Base-by-base conservation (phyloP, 805 yeast species). In the Schwanniomyces vanrijiae region DNA sequence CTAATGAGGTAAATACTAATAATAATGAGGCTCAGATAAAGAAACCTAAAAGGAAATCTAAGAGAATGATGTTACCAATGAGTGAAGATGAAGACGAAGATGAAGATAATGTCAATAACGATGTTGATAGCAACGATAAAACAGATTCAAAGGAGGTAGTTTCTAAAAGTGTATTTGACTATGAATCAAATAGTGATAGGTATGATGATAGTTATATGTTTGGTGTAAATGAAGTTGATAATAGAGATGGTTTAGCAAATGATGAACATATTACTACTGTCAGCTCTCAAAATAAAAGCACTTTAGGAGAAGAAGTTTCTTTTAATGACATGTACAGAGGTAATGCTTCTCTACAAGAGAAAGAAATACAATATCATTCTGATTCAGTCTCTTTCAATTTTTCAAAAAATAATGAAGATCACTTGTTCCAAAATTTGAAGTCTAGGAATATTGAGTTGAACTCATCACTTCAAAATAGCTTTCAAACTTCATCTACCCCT, bases 141-240 rank as follows among this genome's bases (percentile, higher is more conserved):
- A 20, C 48, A 37, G 55, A 47, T n/a, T 53, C 48, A 37, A 52
- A 53, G 10, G 53, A 51, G 5, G 54, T 41, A 11, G 35, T 35
- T 37, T 31, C 37, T 9, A 31, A 24, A 21, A 14, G 11, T 31
- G 26, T 14, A 16, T 35, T 19, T n/a, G 31, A 47, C 21, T 53
- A 54, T 11, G 57, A 53, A 21, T 40, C 50, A 13, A 42, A 42
- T 21, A 48, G 40, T 18, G n/a, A 42, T 19, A 53, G 61, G 31
- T 47, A 48, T 35, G 66, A 64, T 48, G 69, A 64, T 43, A 59
- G 65, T 38, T 63, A 56, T 41, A 63, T 63, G 69, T 61, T 62
- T 52, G 68, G 65, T 3, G 57, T 52, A 14, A 48, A 49, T 31
- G 48, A 46, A 33, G 39, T 48, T 19, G 44, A 43, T n/a, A 48